phyloP scores from a whole-genome alignment of 2,329 filamentous ascomycete species.

The Pseudopyricularia javanii region DNA sequence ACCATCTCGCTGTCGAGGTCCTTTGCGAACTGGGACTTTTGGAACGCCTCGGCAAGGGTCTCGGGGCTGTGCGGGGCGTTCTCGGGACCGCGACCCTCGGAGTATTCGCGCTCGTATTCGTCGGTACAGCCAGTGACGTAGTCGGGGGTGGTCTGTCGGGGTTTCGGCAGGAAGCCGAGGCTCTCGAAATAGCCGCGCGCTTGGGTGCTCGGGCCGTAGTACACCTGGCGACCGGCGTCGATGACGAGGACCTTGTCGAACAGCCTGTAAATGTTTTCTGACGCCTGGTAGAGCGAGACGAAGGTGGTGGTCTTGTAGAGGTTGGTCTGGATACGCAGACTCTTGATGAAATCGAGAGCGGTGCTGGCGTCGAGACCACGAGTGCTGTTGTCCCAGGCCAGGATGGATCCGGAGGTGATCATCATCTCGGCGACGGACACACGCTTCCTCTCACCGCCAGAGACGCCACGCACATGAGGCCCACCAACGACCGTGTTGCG shows the following conservation, averaged over 20 bases:
- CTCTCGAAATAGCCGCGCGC: conserved; percentile 65
- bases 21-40: conserved; percentile 45
- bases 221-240: conserved; percentile 63
- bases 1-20: conserved; percentile 53
- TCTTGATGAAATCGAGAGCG: conserved; percentile 42
- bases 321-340: conserved; percentile 67
- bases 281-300: conserved; percentile 77
- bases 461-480: conserved; percentile 67
- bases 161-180: conserved; percentile 62
- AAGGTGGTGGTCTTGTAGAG: conserved; percentile 77
- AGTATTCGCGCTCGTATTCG: conserved; percentile 70
- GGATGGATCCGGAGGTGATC: conserved; percentile 58
- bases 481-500: conserved; percentile 76
- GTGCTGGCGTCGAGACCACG: conserved; percentile 44
- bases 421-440: conserved; percentile 78
- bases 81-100: conserved; percentile 48
- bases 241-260: conserved; percentile 82
- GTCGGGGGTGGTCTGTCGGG: conserved; percentile 69
- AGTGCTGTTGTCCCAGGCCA: conserved; percentile 61
- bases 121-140: conserved; percentile 76
- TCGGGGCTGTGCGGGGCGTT: conserved; percentile 60
- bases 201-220: conserved; percentile 56
- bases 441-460: conserved; percentile 67
- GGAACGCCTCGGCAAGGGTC: conserved; percentile 57
- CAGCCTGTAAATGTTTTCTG: conserved; percentile 65